Evolutionary conservation across 306 rosid species (phyloP).

Genomic region (Casuarina equisetifolia): DNA sequence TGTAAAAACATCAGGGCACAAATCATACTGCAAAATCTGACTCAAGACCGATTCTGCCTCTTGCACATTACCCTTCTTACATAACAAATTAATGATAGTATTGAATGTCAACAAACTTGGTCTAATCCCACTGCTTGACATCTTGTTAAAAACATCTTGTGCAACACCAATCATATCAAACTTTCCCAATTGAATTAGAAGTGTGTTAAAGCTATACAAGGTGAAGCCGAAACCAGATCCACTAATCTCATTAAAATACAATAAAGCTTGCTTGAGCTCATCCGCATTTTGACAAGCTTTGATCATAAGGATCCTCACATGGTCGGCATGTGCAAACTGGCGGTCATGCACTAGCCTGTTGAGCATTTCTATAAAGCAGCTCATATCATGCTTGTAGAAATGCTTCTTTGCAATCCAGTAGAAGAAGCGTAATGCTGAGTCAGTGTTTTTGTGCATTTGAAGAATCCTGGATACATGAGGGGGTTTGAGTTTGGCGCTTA

Average conservation of each 20-base stretch:
- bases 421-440: constrained; percentile 42
- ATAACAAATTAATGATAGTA: constrained; percentile 40
- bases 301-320: constrained; percentile 40
- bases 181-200: constrained; percentile 43
- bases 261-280: constrained; percentile 29
- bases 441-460: constrained; percentile 27
- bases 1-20: constrained; percentile 40
- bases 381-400: constrained; percentile 28
- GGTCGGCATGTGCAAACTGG: constrained; percentile 34
- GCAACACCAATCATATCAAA: constrained; percentile 43
- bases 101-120: constrained; percentile 44
- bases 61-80: constrained; percentile 38
- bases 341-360: constrained; percentile 35
- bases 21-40: constrained; percentile 34
- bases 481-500: constrained; percentile 28
- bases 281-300: constrained; percentile 39
- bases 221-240: constrained; percentile 35
- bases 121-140: constrained; percentile 30
- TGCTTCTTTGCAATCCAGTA: constrained; percentile 36
- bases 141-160: constrained; percentile 30
- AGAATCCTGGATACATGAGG: constrained; percentile 31
- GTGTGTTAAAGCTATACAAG: constrained; percentile 45
- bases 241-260: constrained; percentile 29
- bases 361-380: constrained; percentile 39
- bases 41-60: constrained; percentile 39